phyloP scores from a whole-genome alignment of 2,329 filamentous ascomycete genomes.

The Penicillium oxalicum region DNA sequence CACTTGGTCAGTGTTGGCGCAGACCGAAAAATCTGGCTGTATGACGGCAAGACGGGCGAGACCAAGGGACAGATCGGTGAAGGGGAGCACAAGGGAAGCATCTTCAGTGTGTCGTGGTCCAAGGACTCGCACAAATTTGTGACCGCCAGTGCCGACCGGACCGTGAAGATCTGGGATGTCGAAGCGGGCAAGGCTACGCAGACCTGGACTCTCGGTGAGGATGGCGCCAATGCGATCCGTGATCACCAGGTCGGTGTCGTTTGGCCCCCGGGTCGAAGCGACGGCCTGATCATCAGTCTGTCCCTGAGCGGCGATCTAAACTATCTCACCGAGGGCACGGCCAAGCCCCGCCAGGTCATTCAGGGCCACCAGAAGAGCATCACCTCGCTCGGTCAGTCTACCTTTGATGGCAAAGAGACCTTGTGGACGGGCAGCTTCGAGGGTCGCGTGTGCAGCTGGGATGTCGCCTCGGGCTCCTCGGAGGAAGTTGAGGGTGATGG shows the following conservation, averaged over 20 bases:
- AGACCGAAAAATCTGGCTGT: slow-evolving; percentile 89
- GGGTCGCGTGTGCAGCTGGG: slow-evolving; percentile 79
- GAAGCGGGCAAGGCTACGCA: slow-evolving; percentile 71
- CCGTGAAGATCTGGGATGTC: slow-evolving; percentile 88
- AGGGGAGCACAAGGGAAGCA: slow-evolving; percentile 83
- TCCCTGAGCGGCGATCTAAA: slow-evolving; percentile 84
- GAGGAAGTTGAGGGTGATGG: slow-evolving; percentile 69
- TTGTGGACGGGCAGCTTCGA: slow-evolving; percentile 91
- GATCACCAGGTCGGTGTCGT: slow-evolving; percentile 94
- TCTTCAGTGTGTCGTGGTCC: slow-evolving; percentile 87
- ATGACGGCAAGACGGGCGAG: slow-evolving; percentile 93
- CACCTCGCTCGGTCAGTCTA: slow-evolving; percentile 63
- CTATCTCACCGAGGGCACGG: slow-evolving; percentile 70
- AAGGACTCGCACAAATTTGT: slow-evolving; percentile 79
- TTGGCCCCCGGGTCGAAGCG: slow-evolving; percentile 73
- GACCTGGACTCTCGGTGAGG: slow-evolving; percentile 77
- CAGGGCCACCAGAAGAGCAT: slow-evolving; percentile 89
- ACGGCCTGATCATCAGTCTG: slow-evolving; percentile 84
- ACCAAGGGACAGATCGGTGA: slow-evolving; percentile 61
- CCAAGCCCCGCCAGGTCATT: slow-evolving; percentile 64
- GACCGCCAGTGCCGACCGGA: slow-evolving; percentile 90
- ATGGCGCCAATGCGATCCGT: slow-evolving; percentile 63
- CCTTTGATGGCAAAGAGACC: slow-evolving; percentile 49
- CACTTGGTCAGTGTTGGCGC: slow-evolving; percentile 80
- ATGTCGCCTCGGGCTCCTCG: slow-evolving; percentile 63